Percentiles rank a stretch among this genome's conserved stretches.
Conservation (phyloP, 169 alveolate species). For the Miamiensis avidus region DNA sequence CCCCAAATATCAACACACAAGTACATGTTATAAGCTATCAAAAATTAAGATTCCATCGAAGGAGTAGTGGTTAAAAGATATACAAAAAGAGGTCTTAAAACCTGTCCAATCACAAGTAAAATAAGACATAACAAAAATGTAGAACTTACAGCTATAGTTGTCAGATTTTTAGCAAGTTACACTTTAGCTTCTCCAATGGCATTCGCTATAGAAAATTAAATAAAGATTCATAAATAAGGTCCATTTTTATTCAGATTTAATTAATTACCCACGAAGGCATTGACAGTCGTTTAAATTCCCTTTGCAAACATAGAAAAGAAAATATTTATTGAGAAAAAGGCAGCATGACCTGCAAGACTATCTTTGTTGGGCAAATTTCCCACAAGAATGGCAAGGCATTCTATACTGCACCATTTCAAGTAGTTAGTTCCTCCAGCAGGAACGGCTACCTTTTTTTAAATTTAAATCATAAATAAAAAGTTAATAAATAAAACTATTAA, state of each 20-base stretch:
- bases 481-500: no score
- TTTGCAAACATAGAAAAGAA: neutral
- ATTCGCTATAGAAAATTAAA: neutral
- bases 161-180: neutral
- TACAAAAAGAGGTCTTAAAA: neutral
- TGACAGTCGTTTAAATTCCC: neutral
- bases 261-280: neutral
- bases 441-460: neutral
- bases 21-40: neutral
- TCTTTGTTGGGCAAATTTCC: neutral
- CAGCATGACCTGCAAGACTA: neutral
- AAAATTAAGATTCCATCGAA: neutral
- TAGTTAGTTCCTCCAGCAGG: neutral
- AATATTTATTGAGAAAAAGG: neutral
- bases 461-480: no score
- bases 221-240: neutral
- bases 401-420: neutral
- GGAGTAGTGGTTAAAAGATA: neutral
- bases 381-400: neutral
- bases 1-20: neutral
- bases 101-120: neutral
- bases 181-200: neutral
- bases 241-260: no score
- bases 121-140: neutral
- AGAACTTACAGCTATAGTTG: neutral